Evolutionary conservation across 306 rosid genomes (phyloP), one percentile per base, ranked within the genome.

Genomic region (Prunus mira): DNA sequence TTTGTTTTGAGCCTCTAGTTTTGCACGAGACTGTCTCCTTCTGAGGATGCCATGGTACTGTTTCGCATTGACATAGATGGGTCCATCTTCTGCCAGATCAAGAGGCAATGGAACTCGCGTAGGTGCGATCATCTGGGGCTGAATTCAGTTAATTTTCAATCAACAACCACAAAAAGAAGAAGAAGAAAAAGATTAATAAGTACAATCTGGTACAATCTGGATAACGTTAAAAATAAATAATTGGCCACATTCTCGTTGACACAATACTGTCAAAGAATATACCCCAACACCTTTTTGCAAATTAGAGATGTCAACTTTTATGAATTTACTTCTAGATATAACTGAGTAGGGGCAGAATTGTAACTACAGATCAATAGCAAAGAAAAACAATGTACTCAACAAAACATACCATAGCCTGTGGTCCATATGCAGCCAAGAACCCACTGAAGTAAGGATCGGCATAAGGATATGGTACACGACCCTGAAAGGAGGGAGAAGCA

Each of bases 21-120:
- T 93, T 69, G 98, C 98, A 58, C 98, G 96, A 5, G 93, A 93
- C 75, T 93, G 91, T 73, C 98, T 81, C 83, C 98, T 90, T 67
- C 98, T 85, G 72, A 93, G 87, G 84, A 93, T 93, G 69, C 98
- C 98, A 67, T 85, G 96, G 81, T 93, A 93, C 69, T 93, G 98
- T 84, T 93, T 93, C 1, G 98, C 93, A 79, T 93, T 93, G 64
- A 93, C 98, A 75, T 90, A 93, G 65, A 93, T 90, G 75, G 96
- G 98, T 58, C 93, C 95, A 13, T 93, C 93, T 78, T 93, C 91
- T 15, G 93, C 88, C 46, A 93, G 80, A 85, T 89, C 96, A 51
- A 72, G 80, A 20, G 96, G 94, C 65, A 93, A 80, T 54, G 91
- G 93, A 71, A 93, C 86, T 79, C 98, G 86, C 13, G 87, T 62